Percentiles rank a stretch among this genome's conserved stretches.
Conservation (phyloP, 176 grass and related monocot genomes). For the Triticum aestivum region DNA sequence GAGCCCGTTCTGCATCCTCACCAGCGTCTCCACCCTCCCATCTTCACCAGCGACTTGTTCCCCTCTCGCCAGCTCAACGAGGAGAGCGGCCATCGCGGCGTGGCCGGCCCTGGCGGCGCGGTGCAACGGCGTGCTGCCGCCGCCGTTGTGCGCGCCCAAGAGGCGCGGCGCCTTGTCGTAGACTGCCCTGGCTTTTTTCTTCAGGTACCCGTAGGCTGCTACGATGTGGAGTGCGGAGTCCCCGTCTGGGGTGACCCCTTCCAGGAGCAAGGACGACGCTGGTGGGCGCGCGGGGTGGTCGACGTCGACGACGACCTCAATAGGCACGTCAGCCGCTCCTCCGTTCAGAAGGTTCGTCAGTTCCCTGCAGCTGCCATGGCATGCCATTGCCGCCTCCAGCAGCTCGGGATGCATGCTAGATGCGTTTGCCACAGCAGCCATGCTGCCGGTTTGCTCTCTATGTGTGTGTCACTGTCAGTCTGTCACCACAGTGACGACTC, state of each 20-base stretch:
- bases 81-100: neutral
- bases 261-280: neutral
- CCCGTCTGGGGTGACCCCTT: slow-evolving; percentile 8
- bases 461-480: no score
- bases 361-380: neutral
- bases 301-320: neutral
- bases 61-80: neutral
- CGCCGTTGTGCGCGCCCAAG: neutral
- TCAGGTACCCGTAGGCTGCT: neutral
- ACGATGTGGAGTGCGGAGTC: slow-evolving; percentile 19
- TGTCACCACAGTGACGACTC: no score
- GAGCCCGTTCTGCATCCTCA: neutral
- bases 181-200: neutral
- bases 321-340: neutral
- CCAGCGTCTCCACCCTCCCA: neutral
- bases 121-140: neutral
- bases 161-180: slow-evolving; percentile 8
- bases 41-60: neutral
- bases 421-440: neutral
- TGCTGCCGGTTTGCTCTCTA: no score
- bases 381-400: neutral
- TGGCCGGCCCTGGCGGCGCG: neutral
- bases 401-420: neutral
- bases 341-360: neutral
- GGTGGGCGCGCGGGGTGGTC: neutral